Conservation (phyloP, 805 yeast species). For the Teunomyces lycoperdinae region DNA sequence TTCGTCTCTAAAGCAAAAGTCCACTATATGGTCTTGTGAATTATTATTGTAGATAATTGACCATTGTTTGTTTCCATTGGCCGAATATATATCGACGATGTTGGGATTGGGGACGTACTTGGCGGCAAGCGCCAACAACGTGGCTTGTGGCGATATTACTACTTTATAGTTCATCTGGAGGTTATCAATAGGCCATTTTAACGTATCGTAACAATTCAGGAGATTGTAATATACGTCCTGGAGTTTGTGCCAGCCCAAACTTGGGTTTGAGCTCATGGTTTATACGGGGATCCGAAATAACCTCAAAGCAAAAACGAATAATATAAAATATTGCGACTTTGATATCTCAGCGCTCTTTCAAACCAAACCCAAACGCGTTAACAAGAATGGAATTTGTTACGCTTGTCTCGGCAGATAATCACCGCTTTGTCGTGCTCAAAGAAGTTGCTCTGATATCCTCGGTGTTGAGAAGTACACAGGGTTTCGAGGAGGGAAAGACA, state of each 20-base stretch:
- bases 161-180: slow-evolving; percentile 40
- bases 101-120: slow-evolving; percentile 33
- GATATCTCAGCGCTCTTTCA: background rate
- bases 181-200: slow-evolving; percentile 49
- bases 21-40: slow-evolving; percentile 53
- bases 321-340: background rate
- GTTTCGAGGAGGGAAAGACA: slow-evolving; percentile 57
- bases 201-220: slow-evolving; percentile 50
- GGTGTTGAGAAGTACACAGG: slow-evolving; percentile 48
- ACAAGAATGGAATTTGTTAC: slow-evolving; percentile 44
- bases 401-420: slow-evolving; percentile 71
- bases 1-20: slow-evolving; percentile 50
- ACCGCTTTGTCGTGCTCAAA: slow-evolving; percentile 55
- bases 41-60: slow-evolving; percentile 37
- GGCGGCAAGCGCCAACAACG: slow-evolving; percentile 53
- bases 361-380: background rate
- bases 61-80: slow-evolving; percentile 35
- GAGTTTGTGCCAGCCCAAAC: slow-evolving; percentile 74
- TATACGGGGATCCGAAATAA: background rate
- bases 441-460: slow-evolving; percentile 78
- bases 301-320: background rate
- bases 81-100: slow-evolving; percentile 34
- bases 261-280: slow-evolving; percentile 33
- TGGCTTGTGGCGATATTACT: slow-evolving; percentile 49
- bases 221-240: slow-evolving; percentile 66